phyloP scores from a whole-genome alignment of 2,329 filamentous ascomycete species.

The Calonectria pseudoturangicola region DNA sequence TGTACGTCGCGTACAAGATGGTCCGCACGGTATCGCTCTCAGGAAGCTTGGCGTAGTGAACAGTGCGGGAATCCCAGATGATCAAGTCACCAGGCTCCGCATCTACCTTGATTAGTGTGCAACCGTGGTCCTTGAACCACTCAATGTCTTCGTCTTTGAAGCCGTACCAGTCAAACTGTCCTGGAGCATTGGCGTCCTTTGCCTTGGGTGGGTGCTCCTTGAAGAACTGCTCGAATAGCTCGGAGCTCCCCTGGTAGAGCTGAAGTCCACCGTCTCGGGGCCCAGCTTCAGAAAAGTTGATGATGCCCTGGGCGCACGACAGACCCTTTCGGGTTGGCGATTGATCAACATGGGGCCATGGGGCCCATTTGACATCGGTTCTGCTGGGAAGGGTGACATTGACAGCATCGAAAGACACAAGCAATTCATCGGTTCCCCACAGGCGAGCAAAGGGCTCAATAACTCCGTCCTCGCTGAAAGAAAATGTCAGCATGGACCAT shows the following conservation, averaged over 20 bases:
- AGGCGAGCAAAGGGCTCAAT: not conserved
- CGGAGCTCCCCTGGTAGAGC: constrained; percentile 8
- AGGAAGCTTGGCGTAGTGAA: constrained; percentile 15
- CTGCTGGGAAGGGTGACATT: not conserved
- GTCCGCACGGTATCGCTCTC: constrained; percentile 5
- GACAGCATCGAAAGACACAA: constrained; percentile 16
- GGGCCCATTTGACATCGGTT: not conserved
- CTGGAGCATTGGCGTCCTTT: constrained; percentile 1
- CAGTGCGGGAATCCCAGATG: constrained; percentile 9
- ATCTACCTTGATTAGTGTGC: constrained; percentile 4
- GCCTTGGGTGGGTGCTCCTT: constrained; percentile 8
- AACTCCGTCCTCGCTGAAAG: constrained; percentile 1
- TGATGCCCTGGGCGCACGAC: constrained; percentile 6
- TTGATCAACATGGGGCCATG: constrained; percentile 14
- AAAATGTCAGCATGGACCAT: not conserved
- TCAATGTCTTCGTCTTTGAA: constrained; percentile 10
- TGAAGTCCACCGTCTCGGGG: constrained; percentile 4
- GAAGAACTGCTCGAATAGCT: constrained; percentile 14
- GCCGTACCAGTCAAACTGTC: constrained; percentile 12
- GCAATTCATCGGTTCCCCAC: constrained; percentile 2
- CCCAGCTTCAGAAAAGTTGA: constrained; percentile 4
- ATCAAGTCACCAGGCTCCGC: constrained; percentile 1
- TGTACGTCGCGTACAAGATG: constrained; percentile 11
- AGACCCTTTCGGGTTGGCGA: not conserved
- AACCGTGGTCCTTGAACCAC: constrained; percentile 13